These are phyloP conservation scores for Colletotrichum salicis DNA, from an alignment of 2,329 filamentous ascomycete genomes.

Conservation along the genomic window DNA sequence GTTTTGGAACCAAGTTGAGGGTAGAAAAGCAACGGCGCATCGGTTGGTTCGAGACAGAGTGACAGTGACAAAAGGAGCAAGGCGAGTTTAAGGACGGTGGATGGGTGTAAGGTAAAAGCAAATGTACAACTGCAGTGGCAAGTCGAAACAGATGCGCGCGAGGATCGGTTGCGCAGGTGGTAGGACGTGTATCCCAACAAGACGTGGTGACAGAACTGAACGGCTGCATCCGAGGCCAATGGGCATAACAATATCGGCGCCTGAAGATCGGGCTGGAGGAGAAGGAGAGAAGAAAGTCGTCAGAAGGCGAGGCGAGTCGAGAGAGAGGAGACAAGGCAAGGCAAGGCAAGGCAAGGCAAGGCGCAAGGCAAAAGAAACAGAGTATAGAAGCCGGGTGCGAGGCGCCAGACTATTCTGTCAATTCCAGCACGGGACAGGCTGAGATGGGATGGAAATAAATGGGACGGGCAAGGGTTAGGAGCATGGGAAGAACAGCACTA, in stretches of 20 bases:
- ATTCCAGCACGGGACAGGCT: conserved; percentile 33
- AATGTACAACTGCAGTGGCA: conserved; percentile 28
- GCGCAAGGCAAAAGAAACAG: conserved; percentile 18
- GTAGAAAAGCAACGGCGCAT: conserved; percentile 29
- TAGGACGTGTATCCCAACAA: conserved; percentile 21
- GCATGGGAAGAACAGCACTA: conserved; percentile 26
- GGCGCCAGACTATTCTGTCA: conserved; percentile 22
- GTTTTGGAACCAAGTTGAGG: conserved; percentile 12
- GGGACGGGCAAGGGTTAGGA: conserved; percentile 16
- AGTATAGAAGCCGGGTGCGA: conserved; percentile 19
- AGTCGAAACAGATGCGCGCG: background rate
- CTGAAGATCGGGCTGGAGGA: conserved; percentile 9
- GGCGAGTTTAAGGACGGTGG: background rate
- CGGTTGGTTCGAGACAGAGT: conserved; percentile 14
- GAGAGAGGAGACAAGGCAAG: background rate
- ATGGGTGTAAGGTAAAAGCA: background rate
- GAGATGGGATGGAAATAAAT: conserved; percentile 31
- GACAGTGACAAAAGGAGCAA: conserved; percentile 11
- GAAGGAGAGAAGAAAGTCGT: conserved; percentile 12
- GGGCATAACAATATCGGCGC: conserved; percentile 21
- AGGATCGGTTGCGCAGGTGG: conserved; percentile 11
- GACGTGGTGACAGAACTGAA: background rate
- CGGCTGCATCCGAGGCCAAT: conserved; percentile 30
- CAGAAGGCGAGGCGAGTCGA: conserved; percentile 10
- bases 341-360: conserved; percentile 19